Percentiles rank a stretch among this genome's conserved stretches.
phyloP scores from a whole-genome alignment of 73 alveolate species.

The Paramecium octaurelia region DNA sequence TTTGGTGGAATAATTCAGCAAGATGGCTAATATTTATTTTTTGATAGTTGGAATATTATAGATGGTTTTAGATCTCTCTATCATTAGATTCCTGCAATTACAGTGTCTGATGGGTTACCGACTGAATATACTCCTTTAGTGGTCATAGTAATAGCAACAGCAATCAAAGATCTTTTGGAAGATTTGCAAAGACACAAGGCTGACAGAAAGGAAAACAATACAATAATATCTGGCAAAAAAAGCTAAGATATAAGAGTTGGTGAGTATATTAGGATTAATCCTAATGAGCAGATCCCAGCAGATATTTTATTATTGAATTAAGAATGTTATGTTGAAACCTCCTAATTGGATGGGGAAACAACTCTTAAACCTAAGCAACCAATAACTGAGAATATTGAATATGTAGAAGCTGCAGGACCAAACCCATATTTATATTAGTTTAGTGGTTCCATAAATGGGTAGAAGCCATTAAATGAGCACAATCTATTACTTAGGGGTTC shows the following conservation, averaged over 20 bases:
- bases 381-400: background rate
- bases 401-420: slow-evolving; percentile 23
- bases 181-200: slow-evolving; percentile 78
- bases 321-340: slow-evolving; percentile 80
- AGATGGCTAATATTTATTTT: slow-evolving; percentile 37
- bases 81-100: slow-evolving; percentile 41
- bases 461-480: slow-evolving; percentile 63
- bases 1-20: slow-evolving; percentile 7
- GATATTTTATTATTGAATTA: slow-evolving; percentile 74
- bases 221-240: background rate
- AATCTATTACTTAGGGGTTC: slow-evolving; percentile 84
- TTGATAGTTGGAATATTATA: slow-evolving; percentile 20
- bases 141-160: slow-evolving; percentile 40
- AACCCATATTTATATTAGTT: slow-evolving; percentile 43
- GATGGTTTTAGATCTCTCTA: background rate
- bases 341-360: slow-evolving; percentile 81
- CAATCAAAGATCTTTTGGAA: slow-evolving; percentile 47
- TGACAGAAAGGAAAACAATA: slow-evolving; percentile 82
- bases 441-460: slow-evolving; percentile 32
- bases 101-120: slow-evolving; percentile 50
- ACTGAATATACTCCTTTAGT: slow-evolving; percentile 17
- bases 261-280: slow-evolving; percentile 70
- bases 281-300: slow-evolving; percentile 81
- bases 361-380: slow-evolving; percentile 66
- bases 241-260: slow-evolving; percentile 70